Evolutionary conservation across 805 yeast genomes (phyloP), one percentile per base, ranked within the genome.

Genomic region (Saturnispora dispora): DNA sequence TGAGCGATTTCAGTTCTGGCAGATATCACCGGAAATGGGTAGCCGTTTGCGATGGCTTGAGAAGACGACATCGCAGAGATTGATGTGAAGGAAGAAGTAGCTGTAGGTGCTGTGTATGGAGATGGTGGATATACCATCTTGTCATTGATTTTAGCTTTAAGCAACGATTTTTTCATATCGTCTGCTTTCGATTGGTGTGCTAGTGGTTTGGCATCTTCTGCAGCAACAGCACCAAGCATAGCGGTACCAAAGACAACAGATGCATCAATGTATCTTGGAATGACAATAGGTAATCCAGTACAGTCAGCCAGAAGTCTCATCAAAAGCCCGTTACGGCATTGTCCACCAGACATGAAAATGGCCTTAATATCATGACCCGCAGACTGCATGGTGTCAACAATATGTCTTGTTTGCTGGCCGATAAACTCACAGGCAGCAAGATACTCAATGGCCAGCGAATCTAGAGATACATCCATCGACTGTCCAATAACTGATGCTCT

Each of bases 161-260:
- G 45, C 45, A 17, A 67, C 55, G 33, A 59, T 70, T n/a, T 20
- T 35, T 18, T 44, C 25, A n/a, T 27, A 13, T 25, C 13, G 20
- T 46, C 22, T 18, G 35, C 17, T 10, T 18, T 37, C n/a, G 41
- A 28, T 30, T 45, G 23, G n/a, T 46, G 13, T 53, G 53, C n/a
- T 58, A 68, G 71, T 43, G 62, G 41, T 53, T 51, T 76, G 13
- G 77, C 75, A 54, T 78, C 82, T 58, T 83, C 82, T 10, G 93
- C 88, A 3, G 98, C 98, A 55, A 83, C 88, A 2, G 98, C 97
- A 37, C 98, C 99, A 55, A 93, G 74, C 64, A 93, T 72, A 0
- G 99, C 98, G 4, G 96, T 78, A 23, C 99, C 99, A 63, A 91
- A 86, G 2, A 93, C 98, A 39, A 93, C 99, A 2, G 97, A 95